These are phyloP conservation scores for Chenopodium suecicum DNA, from an alignment of 148 eudicot species.

Conservation along the genomic window DNA sequence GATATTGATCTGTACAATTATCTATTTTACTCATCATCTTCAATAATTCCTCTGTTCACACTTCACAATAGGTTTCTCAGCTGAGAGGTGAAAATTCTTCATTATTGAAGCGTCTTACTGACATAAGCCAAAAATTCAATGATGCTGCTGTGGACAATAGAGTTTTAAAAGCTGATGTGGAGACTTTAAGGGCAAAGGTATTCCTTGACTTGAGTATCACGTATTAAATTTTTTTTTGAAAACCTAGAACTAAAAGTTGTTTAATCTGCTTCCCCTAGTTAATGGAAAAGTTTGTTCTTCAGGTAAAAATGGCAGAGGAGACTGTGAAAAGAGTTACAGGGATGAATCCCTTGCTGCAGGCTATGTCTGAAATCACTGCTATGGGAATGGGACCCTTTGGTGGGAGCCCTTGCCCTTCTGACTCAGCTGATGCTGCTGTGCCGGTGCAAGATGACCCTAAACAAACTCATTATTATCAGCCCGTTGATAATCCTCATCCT, in stretches of 20 bases:
- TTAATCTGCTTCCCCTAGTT: background rate
- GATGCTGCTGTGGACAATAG: constrained; percentile 98
- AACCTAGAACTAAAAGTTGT: background rate
- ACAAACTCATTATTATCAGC: constrained; percentile 55
- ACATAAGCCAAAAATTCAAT: constrained; percentile 82
- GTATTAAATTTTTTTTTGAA: background rate
- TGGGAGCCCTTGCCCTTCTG: constrained; percentile 65
- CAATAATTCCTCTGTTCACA: constrained; percentile 8
- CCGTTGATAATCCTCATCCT: constrained; percentile 37
- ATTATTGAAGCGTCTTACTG: constrained; percentile 76
- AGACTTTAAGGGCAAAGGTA: constrained; percentile 98
- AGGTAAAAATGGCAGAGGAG: constrained; percentile 99
- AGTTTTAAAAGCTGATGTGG: constrained; percentile 96
- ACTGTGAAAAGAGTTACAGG: constrained; percentile 90
- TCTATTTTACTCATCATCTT: background rate
- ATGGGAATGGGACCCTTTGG: constrained; percentile 58
- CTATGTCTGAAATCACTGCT: constrained; percentile 82
- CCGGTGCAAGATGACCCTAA: constrained; percentile 65
- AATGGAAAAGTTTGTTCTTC: constrained; percentile 10
- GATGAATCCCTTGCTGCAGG: constrained; percentile 73
- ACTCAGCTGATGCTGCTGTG: constrained; percentile 70
- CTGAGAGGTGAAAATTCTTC: constrained; percentile 87
- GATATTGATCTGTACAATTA: background rate
- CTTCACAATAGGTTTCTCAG: constrained; percentile 65
- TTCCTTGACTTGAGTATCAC: background rate